Conservation (phyloP, 129 eudicot species). For the Cynara cardunculus region DNA sequence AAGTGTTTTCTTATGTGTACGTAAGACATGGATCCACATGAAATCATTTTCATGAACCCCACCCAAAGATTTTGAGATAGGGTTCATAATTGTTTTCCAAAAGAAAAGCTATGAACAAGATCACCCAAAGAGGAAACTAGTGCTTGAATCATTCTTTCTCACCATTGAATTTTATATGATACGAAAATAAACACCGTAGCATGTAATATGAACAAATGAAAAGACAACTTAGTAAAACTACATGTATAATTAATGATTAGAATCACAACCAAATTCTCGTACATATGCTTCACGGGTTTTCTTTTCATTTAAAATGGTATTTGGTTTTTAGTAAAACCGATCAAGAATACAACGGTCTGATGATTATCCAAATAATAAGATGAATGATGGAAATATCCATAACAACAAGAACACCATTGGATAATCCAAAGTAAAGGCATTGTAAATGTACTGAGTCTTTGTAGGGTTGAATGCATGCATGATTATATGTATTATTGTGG, state of each 20-base stretch:
- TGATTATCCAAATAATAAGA: background rate
- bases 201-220: background rate
- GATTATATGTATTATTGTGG: background rate
- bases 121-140: background rate
- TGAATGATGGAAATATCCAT: background rate
- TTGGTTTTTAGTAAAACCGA: background rate
- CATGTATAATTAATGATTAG: background rate
- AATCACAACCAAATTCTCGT: background rate
- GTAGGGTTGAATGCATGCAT: constrained; percentile 24
- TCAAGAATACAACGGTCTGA: background rate
- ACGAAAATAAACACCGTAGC: background rate
- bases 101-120: background rate
- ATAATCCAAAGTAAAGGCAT: constrained; percentile 14
- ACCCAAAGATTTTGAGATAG: constrained; percentile 19
- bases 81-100: constrained; percentile 15
- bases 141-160: background rate
- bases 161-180: background rate
- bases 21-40: constrained; percentile 9
- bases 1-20: constrained; percentile 11
- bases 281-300: too few relatives aligned
- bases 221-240: background rate
- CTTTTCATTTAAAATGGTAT: background rate
- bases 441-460: constrained; percentile 14
- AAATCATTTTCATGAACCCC: constrained; percentile 21
- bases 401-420: constrained; percentile 12